Evolutionary conservation across 2,329 filamentous ascomycete genomes (phyloP), one percentile per base, ranked within the genome.

Genomic region (Fusarium coffeatum): DNA sequence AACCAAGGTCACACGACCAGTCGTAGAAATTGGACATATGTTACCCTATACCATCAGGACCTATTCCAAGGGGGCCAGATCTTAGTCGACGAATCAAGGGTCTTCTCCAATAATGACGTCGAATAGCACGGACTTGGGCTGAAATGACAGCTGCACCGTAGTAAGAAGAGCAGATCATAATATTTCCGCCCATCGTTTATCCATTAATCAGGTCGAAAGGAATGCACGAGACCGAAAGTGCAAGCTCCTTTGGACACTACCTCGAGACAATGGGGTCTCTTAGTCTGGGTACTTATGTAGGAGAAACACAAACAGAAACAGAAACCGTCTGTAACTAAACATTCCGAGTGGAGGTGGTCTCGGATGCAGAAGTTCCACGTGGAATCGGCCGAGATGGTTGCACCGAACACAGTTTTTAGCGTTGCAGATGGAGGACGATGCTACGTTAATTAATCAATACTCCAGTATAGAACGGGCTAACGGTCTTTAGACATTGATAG

Each of bases 291-390:
- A 37, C 34, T n/a, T 37, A 37, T 37, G 34, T 46, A 27, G 11
- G n/a, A 20, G 23, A 43, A 48, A 22, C 12, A 28, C 11, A 41
- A 40, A 13, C 40, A 42, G 40, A 23, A 43, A 43, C 41, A 22
- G 22, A 43, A 22, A 37, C 34, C 34, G 34, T 37, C 48, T n/a
- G 23, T 41, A 9, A 16, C 25, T 53, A 27, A 53, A 34, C 13
- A 28, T 25, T 43, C 16, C 10, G 22, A 25, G 47, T 49, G 51
- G 55, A 66, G 68, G 58, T 49, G 30, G 63, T 66, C 47, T 69
- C 66, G 59, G 59, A 46, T 56, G 34, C 41, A 54, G 28, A 43
- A 49, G 34, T 60, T 30, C 70, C 70, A 72, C 70, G 70, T 72
- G 70, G 67, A 71, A 58, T 58, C 20, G 55, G 58, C 37, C 40